Evolutionary conservation across 2,329 filamentous ascomycete species (phyloP), one percentile per base, ranked within the genome.

Genomic region (Fusarium sp.): DNA sequence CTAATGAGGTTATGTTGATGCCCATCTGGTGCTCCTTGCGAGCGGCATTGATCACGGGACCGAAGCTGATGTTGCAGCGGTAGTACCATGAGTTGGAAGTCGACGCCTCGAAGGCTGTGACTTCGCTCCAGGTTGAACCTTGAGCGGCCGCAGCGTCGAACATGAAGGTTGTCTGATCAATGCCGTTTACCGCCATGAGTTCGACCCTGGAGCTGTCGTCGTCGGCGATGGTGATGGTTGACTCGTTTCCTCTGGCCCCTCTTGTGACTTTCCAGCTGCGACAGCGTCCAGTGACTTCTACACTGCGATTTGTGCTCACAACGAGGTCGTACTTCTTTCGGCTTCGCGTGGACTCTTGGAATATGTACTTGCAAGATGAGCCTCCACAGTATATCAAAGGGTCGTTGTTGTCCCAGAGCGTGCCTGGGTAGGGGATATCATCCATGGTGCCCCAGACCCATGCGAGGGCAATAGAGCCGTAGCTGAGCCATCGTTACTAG

Each of bases 381-480:
- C 61, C 59, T 24, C 81, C 80, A 22, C 79, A 78, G 66, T 83
- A 87, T 11, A 81, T 66, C 9, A 81, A 63, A 14, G 79, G 67
- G 5, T 78, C 75, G 22, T 81, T 79, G 0, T 77, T 66, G n/a
- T 77, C 77, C 67, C 75, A 80, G 20, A 84, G 64, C 2, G 71
- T 73, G 1, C 83, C 81, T 0, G 81, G 74, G 8, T 16, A 17
- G 0, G 83, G 84, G 3, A 77, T 59, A 1, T 71, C 46, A 2
- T 71, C 63, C 4, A 79, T 35, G 0, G 4, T 4, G 2, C 67
- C 79, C 10, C 74, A 63, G 24, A 67, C 62, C 57, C 78, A 81
- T 4, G 78, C 81, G 6, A 81, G 79, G 2, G 80, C 80, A 11
- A 85, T 69, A 12, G 79, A 80, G 10, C 85, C 84, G 60, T 83